These are phyloP conservation scores for Apiospora marii DNA, from an alignment of 2,329 filamentous ascomycete genomes.

Conservation along the genomic window DNA sequence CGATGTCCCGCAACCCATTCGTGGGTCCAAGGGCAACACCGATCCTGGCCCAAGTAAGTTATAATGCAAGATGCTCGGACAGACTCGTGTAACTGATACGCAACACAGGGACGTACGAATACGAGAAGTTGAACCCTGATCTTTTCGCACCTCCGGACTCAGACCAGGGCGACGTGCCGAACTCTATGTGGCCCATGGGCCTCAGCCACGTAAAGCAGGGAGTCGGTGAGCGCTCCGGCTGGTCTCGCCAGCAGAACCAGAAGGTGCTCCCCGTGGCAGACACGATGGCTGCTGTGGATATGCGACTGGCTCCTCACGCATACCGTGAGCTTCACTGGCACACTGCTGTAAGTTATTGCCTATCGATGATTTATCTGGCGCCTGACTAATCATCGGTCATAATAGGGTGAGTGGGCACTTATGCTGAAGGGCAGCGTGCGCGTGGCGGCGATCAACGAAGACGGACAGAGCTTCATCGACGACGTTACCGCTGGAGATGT, in stretches of 20 bases:
- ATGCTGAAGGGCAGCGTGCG: constrained; percentile 62
- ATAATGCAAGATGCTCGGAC: not conserved
- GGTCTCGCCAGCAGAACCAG: constrained; percentile 62
- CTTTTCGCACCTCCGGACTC: constrained; percentile 61
- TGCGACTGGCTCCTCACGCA: constrained; percentile 63
- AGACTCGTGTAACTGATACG: constrained; percentile 2
- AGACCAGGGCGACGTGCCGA: constrained; percentile 55
- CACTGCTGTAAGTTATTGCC: constrained; percentile 44
- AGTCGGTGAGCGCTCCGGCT: constrained; percentile 53
- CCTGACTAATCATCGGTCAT: not conserved
- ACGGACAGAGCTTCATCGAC: constrained; percentile 56
- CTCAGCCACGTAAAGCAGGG: constrained; percentile 59
- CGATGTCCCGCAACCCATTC: constrained; percentile 62
- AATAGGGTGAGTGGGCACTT: constrained; percentile 48
- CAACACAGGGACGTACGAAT: constrained; percentile 50
- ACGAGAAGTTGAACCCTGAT: constrained; percentile 63
- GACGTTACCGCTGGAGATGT: constrained; percentile 59
- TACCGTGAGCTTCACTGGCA: constrained; percentile 73
- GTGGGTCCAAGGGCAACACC: constrained; percentile 56
- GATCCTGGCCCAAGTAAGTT: constrained; percentile 59
- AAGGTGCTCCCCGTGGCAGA: constrained; percentile 57
- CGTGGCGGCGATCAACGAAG: constrained; percentile 59
- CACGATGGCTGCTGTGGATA: constrained; percentile 65
- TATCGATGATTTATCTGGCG: too few species aligned
- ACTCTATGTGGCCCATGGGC: constrained; percentile 63